phyloP scores from a whole-genome alignment of 768 basidiomycete genomes.

The Scleroderma bovista region DNA sequence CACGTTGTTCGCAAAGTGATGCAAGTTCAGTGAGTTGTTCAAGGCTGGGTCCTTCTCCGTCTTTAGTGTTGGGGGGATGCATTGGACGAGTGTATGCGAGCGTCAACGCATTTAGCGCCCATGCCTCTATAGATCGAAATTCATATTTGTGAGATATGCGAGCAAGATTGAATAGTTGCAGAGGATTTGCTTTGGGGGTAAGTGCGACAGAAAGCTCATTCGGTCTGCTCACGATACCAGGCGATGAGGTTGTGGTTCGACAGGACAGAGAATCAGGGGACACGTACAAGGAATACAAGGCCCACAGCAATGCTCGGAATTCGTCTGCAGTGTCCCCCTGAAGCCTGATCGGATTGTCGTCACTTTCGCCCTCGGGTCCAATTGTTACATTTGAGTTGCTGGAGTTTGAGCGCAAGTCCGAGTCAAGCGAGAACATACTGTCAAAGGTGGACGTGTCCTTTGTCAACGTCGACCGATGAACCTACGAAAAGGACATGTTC shows the following conservation, averaged over 20 bases:
- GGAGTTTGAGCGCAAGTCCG: slow-evolving; percentile 26
- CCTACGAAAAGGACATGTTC: slow-evolving; percentile 19
- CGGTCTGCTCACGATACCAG: slow-evolving; percentile 27
- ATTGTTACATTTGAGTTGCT: slow-evolving; percentile 17
- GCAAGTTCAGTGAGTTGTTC: slow-evolving; percentile 48
- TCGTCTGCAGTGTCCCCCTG: slow-evolving; percentile 43
- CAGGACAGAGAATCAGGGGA: slow-evolving; percentile 1
- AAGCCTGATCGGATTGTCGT: slow-evolving; percentile 45
- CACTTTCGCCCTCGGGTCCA: slow-evolving; percentile 41
- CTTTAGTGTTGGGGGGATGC: slow-evolving; percentile 24
- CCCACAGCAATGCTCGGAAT: slow-evolving; percentile 50
- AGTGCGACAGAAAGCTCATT: slow-evolving; percentile 42
- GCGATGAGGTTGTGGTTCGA: slow-evolving; percentile 1
- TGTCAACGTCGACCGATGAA: slow-evolving; percentile 36
- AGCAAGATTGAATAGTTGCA: slow-evolving; percentile 42
- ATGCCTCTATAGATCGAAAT: slow-evolving; percentile 40
- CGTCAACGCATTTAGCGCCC: slow-evolving; percentile 40
- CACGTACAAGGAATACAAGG: slow-evolving; percentile 47
- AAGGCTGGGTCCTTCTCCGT: slow-evolving; percentile 34
- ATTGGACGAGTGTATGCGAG: slow-evolving; percentile 29
- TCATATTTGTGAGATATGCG: slow-evolving; percentile 46
- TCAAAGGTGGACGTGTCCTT: slow-evolving; percentile 45
- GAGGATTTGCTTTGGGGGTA: slow-evolving; percentile 37
- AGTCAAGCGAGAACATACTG: slow-evolving; percentile 41
- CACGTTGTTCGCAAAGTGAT: slow-evolving; percentile 42